phyloP scores from a whole-genome alignment of 169 alveolate genomes.

The Eimeria brunetti region DNA sequence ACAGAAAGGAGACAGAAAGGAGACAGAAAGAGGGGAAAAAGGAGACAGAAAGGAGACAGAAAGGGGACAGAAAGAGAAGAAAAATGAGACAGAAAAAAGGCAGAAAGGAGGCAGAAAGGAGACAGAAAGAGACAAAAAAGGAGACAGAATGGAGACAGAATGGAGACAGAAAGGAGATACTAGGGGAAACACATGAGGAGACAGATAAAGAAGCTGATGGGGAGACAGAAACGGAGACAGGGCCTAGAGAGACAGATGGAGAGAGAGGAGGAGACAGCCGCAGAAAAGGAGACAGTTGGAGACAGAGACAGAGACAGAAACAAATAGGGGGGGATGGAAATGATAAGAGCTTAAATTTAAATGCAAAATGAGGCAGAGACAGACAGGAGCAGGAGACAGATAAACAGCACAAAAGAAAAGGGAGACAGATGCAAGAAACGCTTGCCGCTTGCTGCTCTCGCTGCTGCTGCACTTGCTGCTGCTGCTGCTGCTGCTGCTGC shows the following conservation, averaged over 20 bases:
- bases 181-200: too few relatives aligned
- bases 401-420: neutral
- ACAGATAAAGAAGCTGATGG: neutral
- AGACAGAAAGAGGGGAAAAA: neutral
- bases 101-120: neutral
- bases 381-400: neutral
- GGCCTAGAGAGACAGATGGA: neutral
- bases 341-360: too few relatives aligned
- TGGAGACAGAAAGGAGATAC: too few relatives aligned
- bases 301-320: too few relatives aligned
- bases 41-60: neutral
- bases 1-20: neutral
- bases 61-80: neutral
- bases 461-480: slow-evolving; percentile 19
- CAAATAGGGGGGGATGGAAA: too few relatives aligned
- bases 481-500: slow-evolving; percentile 17
- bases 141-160: too few relatives aligned
- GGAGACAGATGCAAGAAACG: neutral
- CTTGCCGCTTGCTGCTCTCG: neutral
- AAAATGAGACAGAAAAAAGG: neutral
- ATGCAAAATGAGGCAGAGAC: neutral
- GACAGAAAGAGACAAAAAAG: neutral
- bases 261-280: neutral
- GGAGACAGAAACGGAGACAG: too few relatives aligned
- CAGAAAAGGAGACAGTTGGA: too few relatives aligned